Percentiles rank a stretch among this genome's conserved stretches.
Evolutionary conservation across 2,329 filamentous ascomycete species (phyloP).

Genomic region (Pleomassaria siparia): DNA sequence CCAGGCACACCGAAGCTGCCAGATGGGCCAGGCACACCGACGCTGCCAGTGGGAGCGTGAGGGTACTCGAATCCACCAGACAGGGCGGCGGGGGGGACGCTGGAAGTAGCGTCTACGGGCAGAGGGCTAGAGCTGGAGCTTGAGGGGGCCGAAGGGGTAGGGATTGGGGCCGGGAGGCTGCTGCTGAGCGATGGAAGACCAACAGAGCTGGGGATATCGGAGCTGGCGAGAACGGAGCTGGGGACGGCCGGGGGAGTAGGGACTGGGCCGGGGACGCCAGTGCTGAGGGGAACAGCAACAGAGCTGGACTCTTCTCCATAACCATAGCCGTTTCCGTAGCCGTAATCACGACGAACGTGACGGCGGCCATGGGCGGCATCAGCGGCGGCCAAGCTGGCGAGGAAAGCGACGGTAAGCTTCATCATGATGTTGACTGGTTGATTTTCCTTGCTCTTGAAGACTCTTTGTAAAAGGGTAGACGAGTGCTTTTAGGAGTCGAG

Average conservation of each 20-base stretch:
- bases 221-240: slow-evolving; percentile 4
- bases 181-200: not conserved
- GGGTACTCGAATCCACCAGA: not conserved
- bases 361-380: slow-evolving; percentile 34
- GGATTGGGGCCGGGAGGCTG: slow-evolving; percentile 3
- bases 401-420: slow-evolving; percentile 21
- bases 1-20: not conserved
- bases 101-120: slow-evolving; percentile 13
- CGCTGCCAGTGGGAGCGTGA: not conserved
- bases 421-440: slow-evolving; percentile 16
- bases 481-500: slow-evolving; percentile 7
- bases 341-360: slow-evolving; percentile 31
- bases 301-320: slow-evolving; percentile 11
- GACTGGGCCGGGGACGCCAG: slow-evolving; percentile 3
- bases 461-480: slow-evolving; percentile 20
- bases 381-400: slow-evolving; percentile 18
- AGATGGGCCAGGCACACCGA: not conserved
- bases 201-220: slow-evolving; percentile 2
- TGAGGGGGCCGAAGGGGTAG: slow-evolving; percentile 5
- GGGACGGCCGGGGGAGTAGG: slow-evolving; percentile 6
- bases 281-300: not conserved
- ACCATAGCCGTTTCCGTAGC: slow-evolving; percentile 9
- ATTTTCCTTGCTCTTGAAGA: slow-evolving; percentile 28
- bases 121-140: slow-evolving; percentile 6
- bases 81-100: slow-evolving; percentile 5